Conservation (phyloP, 108 stramenopile species). For the Tribonema minus region DNA sequence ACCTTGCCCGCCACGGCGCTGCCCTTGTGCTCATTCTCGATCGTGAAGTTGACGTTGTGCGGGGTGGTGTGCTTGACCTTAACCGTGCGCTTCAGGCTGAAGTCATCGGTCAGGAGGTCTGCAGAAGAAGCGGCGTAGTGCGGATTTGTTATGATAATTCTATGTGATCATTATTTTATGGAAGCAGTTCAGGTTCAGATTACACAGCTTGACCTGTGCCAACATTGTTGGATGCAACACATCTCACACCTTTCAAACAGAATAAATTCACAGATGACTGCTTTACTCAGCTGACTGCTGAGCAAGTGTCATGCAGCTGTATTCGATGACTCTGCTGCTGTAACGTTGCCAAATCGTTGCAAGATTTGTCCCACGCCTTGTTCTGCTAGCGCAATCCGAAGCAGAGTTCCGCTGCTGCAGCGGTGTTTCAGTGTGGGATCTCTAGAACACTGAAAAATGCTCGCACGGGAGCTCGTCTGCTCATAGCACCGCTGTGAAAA, state of each 20-base stretch:
- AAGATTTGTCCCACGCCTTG: too few relatives aligned
- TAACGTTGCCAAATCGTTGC: too few relatives aligned
- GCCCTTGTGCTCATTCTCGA: constrained; percentile 52
- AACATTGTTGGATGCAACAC: background rate
- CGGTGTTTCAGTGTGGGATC: too few relatives aligned
- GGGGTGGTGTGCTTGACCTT: constrained; percentile 56
- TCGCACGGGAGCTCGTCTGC: too few relatives aligned
- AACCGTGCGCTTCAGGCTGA: constrained; percentile 50
- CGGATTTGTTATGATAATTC: too few relatives aligned
- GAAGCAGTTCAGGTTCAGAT: background rate
- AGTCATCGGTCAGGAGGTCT: constrained; percentile 55
- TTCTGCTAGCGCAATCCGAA: too few relatives aligned
- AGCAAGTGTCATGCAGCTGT: background rate
- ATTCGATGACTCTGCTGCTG: too few relatives aligned
- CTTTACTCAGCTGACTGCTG: background rate
- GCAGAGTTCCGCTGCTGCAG: too few relatives aligned
- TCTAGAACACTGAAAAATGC: too few relatives aligned
- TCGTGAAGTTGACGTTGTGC: constrained; percentile 32
- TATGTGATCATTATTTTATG: background rate
- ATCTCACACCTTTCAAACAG: background rate
- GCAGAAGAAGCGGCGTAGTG: background rate
- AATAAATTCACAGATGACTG: background rate
- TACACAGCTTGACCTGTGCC: too few relatives aligned
- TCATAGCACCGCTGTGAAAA: background rate
- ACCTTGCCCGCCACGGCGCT: constrained; percentile 29